phyloP scores from a whole-genome alignment of 78 protist species.

The Dictyostelium capitatum region DNA sequence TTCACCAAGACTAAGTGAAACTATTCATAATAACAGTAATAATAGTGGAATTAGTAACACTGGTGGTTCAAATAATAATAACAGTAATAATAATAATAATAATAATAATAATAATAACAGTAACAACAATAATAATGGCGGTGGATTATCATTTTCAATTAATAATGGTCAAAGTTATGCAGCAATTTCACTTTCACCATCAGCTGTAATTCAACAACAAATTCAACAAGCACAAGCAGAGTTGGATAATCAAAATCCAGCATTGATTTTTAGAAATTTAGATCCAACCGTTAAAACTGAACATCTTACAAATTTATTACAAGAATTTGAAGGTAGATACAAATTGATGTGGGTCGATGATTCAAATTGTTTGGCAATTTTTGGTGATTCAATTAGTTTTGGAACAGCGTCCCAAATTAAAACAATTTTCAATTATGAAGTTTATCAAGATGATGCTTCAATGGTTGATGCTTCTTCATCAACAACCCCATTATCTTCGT shows the following conservation, averaged over 20 bases:
- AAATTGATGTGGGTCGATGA: slow-evolving; percentile 71
- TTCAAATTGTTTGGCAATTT: slow-evolving; percentile 28
- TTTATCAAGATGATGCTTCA: slow-evolving; percentile 47
- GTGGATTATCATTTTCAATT: background rate
- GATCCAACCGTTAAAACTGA: slow-evolving; percentile 38
- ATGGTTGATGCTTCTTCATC: background rate
- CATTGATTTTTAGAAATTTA: slow-evolving; percentile 42
- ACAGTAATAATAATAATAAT: no score
- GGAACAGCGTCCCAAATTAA: slow-evolving; percentile 9
- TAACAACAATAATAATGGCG: slow-evolving; percentile 8
- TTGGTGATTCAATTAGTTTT: slow-evolving; percentile 33
- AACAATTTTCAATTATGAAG: slow-evolving; percentile 27
- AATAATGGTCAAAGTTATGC: slow-evolving; percentile 65
- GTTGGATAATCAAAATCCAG: background rate
- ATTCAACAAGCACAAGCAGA: background rate
- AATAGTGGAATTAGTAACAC: background rate
- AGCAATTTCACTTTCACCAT: slow-evolving; percentile 13
- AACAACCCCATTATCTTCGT: background rate
- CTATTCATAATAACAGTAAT: background rate
- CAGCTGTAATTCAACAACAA: background rate
- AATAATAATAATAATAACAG: background rate
- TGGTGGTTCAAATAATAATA: background rate
- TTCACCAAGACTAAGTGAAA: slow-evolving; percentile 21
- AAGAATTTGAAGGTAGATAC: slow-evolving; percentile 57
- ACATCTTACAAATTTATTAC: slow-evolving; percentile 44